Conservation (phyloP, 345 rosid species). For the Eucalyptus curtisii region DNA sequence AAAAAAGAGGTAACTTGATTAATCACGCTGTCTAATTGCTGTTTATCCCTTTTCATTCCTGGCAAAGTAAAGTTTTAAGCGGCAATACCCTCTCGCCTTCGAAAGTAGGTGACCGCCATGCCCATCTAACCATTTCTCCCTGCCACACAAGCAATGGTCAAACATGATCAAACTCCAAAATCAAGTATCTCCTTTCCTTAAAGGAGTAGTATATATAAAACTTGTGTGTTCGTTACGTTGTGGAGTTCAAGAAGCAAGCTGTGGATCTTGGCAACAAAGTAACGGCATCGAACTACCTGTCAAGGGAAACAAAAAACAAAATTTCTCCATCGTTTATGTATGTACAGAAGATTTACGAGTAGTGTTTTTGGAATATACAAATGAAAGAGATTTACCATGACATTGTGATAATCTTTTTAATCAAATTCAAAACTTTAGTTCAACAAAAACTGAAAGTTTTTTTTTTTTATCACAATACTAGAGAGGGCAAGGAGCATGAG, state of each 20-base stretch:
- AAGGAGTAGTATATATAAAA: neutral
- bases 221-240: fast-evolving
- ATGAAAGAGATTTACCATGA: neutral
- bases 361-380: neutral
- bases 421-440: neutral
- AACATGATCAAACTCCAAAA: neutral
- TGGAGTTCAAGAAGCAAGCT: neutral
- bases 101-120: neutral
- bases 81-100: neutral
- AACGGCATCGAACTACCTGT: neutral
- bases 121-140: neutral
- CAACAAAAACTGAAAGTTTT: neutral
- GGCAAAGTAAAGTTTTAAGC: neutral
- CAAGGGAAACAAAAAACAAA: neutral
- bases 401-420: neutral
- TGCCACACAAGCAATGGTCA: neutral
- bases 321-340: neutral
- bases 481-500: neutral
- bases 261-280: neutral
- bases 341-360: neutral
- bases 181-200: neutral
- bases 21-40: neutral
- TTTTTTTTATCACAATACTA: neutral
- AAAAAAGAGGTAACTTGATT: neutral
- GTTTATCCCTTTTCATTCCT: neutral